phyloP scores from a whole-genome alignment of 2,329 filamentous ascomycete genomes.

The Nemania sp. region DNA sequence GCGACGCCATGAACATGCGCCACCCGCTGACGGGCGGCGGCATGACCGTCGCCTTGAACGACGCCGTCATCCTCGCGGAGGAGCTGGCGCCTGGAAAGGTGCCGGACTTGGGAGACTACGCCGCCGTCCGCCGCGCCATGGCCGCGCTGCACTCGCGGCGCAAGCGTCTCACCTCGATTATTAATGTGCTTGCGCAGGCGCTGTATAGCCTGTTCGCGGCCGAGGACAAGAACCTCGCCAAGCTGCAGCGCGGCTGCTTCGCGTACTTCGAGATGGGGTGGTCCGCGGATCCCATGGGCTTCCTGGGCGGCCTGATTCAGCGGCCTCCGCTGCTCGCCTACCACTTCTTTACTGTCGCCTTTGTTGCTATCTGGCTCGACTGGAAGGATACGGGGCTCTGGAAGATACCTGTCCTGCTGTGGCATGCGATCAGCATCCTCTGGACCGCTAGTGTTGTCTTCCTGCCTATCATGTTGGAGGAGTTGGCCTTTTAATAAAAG shows the following conservation, averaged over 20 bases:
- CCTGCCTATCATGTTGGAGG: conserved; percentile 81
- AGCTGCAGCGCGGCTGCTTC: conserved; percentile 92
- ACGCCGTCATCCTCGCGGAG: conserved; percentile 81
- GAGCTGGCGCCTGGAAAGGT: conserved; percentile 78
- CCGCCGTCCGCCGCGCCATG: conserved; percentile 76
- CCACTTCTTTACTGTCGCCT: conserved; percentile 95
- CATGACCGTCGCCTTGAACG: conserved; percentile 98
- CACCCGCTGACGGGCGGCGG: conserved; percentile 96
- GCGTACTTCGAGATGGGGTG: conserved; percentile 85
- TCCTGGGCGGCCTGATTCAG: conserved; percentile 84
- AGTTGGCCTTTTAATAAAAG: conserved; percentile 58
- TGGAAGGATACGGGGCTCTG: conserved; percentile 63
- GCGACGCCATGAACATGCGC: conserved; percentile 99
- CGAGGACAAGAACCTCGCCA: conserved; percentile 78
- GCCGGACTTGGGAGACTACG: conserved; percentile 75
- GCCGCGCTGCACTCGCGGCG: conserved; percentile 85
- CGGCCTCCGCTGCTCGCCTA: conserved; percentile 82
- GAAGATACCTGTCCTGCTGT: conserved; percentile 73
- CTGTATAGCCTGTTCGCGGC: conserved; percentile 93
- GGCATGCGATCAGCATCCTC: conserved; percentile 77
- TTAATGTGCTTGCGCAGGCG: conserved; percentile 98
- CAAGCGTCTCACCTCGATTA: conserved; percentile 84
- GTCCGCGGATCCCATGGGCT: conserved; percentile 81
- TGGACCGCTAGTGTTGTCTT: conserved; percentile 87
- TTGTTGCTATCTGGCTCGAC: conserved; percentile 83